Base-by-base conservation (phyloP, 306 rosid genomes). In the Prunus campanulata region DNA sequence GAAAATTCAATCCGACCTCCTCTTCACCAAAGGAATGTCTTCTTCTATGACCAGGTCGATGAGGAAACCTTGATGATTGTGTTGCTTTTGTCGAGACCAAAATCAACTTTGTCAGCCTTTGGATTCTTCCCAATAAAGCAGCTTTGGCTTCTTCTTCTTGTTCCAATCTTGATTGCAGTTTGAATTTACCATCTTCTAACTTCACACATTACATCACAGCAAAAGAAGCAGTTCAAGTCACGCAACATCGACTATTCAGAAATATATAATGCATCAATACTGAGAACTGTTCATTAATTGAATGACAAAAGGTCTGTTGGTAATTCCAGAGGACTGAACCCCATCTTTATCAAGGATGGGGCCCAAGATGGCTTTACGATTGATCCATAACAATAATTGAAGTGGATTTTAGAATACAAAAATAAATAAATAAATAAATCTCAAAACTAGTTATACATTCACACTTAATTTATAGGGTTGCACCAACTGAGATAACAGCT, bases 61-160 rank as follows among this genome's bases (percentile, higher is more conserved):
- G 91, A 76, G 97, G 81, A 72, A 93, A 76, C 83, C 91, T 84
- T 66, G 98, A 72, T 54, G 97, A 74, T 11, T 84, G 91, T 22
- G 98, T 78, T 56, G 91, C 78, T 74, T 93, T 96, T 51, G 99
- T 85, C 70, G 99, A 96, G 81, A 96, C 99, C 89, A 96, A 86
- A 85, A 96, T 96, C 86, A 96, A 87, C 85, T 96, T 96, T 25
- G 99, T 96, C 85, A 96, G 81, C 79, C 98, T 87, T 77, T 96
- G 99, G 82, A 96, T 96, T 93, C 98, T 88, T 68, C 98, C 91
- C 78, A 96, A 64, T 71, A 96, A 87, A 82, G 99, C 99, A 82
- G 96, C 96, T 85, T 91, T 96, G 47, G 98, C 98, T 13, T 96
- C 97, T 87, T 96, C 99, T 78, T 96, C 99, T 88, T 96, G 91